A percentile compares a stretch with the other conserved stretches of the same genome.
Evolutionary conservation across 2,329 filamentous ascomycete species (phyloP).

Genomic region (Aspergillus fumigatiaffinis): DNA sequence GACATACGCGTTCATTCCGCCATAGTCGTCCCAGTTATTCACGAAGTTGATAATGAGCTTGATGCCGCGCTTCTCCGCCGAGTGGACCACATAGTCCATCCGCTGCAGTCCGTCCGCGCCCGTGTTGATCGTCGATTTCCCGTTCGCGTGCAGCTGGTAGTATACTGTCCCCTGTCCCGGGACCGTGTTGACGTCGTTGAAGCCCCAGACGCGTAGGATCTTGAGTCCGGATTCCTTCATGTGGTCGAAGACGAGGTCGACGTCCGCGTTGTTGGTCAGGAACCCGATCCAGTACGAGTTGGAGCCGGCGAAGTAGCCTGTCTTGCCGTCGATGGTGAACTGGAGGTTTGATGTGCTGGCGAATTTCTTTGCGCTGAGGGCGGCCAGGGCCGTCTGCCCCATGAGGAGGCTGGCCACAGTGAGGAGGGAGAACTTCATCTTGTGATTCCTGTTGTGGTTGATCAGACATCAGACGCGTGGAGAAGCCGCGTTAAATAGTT

Average conservation of each 20-base stretch:
- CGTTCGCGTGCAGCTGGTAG: constrained; percentile 38
- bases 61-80: constrained; percentile 57
- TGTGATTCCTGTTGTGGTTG: neutral
- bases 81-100: constrained; percentile 60
- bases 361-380: constrained; percentile 8
- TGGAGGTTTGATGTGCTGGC: constrained; percentile 22
- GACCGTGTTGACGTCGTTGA: constrained; percentile 46
- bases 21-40: constrained; percentile 68
- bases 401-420: neutral
- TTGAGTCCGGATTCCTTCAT: constrained; percentile 42
- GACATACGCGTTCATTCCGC: constrained; percentile 59
- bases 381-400: neutral
- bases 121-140: constrained; percentile 56
- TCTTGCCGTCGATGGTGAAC: constrained; percentile 39
- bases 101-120: constrained; percentile 60
- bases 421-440: neutral
- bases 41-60: constrained; percentile 58
- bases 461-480: neutral
- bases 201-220: constrained; percentile 53
- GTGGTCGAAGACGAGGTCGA: constrained; percentile 40
- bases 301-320: constrained; percentile 46
- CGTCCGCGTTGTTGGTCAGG: constrained; percentile 46
- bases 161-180: constrained; percentile 44
- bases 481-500: neutral
- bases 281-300: constrained; percentile 54